Evolutionary conservation across 2,329 filamentous ascomycete species (phyloP).

Genomic region (Geosmithia flava): DNA sequence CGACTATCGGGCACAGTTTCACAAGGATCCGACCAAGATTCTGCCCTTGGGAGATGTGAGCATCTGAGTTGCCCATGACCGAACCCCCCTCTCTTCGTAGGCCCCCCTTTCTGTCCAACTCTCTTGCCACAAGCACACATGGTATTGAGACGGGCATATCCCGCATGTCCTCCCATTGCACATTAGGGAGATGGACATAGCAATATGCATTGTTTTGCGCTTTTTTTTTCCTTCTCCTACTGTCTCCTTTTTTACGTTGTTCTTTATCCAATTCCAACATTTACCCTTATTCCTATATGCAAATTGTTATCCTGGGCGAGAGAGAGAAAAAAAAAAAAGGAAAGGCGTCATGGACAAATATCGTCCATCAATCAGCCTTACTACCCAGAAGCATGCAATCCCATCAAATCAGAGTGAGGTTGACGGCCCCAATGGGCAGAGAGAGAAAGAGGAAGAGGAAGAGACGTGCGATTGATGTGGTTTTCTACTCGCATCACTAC

Average conservation of each 20-base stretch:
- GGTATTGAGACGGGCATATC: background rate
- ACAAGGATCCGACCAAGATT: constrained; percentile 51
- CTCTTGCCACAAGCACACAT: background rate
- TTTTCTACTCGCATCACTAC: too few species aligned
- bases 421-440: too few species aligned
- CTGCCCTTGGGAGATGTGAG: constrained; percentile 40
- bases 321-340: too few species aligned
- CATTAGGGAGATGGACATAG: background rate
- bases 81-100: background rate
- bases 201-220: background rate
- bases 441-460: too few species aligned
- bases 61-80: constrained; percentile 5
- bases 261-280: background rate
- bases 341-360: background rate
- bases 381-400: background rate
- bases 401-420: too few species aligned
- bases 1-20: constrained; percentile 51
- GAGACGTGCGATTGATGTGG: too few species aligned
- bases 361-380: background rate
- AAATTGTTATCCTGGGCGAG: background rate
- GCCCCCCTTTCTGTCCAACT: background rate
- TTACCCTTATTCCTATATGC: background rate
- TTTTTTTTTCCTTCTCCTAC: background rate
- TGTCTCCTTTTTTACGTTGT: background rate
- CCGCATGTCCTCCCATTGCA: constrained; percentile 1